Evolutionary conservation across 2,329 filamentous ascomycete species (phyloP), one percentile per base, ranked within the genome.

Genomic region (Aspergillus cejpii): DNA sequence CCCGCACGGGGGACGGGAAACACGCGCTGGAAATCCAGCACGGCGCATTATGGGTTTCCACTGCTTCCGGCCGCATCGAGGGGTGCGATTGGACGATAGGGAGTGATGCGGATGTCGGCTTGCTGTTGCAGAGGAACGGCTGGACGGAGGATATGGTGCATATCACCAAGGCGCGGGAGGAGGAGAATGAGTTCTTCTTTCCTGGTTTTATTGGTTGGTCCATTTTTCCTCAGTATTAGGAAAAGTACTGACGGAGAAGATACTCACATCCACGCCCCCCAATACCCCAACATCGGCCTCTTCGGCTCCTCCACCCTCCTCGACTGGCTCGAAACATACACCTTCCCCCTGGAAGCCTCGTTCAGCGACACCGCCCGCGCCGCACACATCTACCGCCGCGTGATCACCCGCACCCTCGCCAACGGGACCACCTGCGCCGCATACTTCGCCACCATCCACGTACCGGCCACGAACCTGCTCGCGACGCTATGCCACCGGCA

Each of bases 281-380:
- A 98, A 70, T 96, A 95, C 59, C 89, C 91, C 46, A 98, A 98
- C 61, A 80, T 81, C 1, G 92, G 92, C 47, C 84, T 98, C 52
- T 97, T 97, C 63, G 92, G 92, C 59, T 92, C 90, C 54, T 84
- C 87, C 0, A 96, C 91, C 0, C 81, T 98, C 24, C 78, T 98
- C 11, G 85, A 92, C 68, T 98, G 92, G 92, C 75, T 98, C 4
- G 79, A 90, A 58, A 92, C 76, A 12, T 97, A 98, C 72, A 98
- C 92, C 0, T 98, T 97, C 62, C 92, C 92, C 0, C 78, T 95
- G 51, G 92, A 98, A 68, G 75, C 83, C 1, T 89, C 85, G 7
- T 80, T 96, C 48, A 70, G 75, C 5, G 56, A 57, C 29, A 33
- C 49, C 8, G 45, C 47, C 17, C 55, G 48, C 19, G 63, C 59